These are phyloP conservation scores for Aspergillus tubingensis DNA, from an alignment of 2,329 filamentous ascomycete genomes.

Conservation along the genomic window DNA sequence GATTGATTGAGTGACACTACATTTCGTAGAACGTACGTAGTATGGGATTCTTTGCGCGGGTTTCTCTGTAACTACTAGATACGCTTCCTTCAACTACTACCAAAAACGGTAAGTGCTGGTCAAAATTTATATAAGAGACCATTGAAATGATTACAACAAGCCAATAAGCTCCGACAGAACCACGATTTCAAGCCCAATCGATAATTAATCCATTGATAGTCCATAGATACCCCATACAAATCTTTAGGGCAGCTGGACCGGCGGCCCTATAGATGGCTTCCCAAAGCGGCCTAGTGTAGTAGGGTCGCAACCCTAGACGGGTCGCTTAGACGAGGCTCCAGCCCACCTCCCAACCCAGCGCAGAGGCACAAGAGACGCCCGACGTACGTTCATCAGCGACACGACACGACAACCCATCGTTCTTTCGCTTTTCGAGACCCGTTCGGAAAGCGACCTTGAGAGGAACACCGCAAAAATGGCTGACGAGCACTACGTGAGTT, in stretches of 20 bases:
- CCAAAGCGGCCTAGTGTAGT: constrained; percentile 33
- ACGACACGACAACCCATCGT: constrained; percentile 41
- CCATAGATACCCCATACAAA: constrained; percentile 1
- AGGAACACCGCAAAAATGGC: constrained; percentile 70
- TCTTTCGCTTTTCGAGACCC: constrained; percentile 49
- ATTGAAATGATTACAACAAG: neutral
- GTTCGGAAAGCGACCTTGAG: constrained; percentile 48
- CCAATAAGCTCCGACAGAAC: neutral
- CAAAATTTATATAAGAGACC: neutral
- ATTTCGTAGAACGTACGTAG: constrained; percentile 14
- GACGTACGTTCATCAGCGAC: constrained; percentile 38
- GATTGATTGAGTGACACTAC: constrained; percentile 18
- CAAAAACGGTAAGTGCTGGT: neutral
- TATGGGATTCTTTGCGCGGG: neutral
- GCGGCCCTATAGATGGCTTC: constrained; percentile 15
- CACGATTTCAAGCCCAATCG: neutral
- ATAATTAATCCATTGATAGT: no score
- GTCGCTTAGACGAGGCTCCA: constrained; percentile 47
- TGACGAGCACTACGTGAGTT: constrained; percentile 84
- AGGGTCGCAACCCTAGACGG: constrained; percentile 43
- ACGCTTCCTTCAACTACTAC: neutral
- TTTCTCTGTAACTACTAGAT: neutral
- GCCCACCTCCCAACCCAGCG: constrained; percentile 38
- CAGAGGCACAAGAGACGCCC: constrained; percentile 30
- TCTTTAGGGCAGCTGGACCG: constrained; percentile 13